Base-by-base conservation (phyloP, 495 filamentous ascomycete genomes). In the Elaphomyces granulatus region DNA sequence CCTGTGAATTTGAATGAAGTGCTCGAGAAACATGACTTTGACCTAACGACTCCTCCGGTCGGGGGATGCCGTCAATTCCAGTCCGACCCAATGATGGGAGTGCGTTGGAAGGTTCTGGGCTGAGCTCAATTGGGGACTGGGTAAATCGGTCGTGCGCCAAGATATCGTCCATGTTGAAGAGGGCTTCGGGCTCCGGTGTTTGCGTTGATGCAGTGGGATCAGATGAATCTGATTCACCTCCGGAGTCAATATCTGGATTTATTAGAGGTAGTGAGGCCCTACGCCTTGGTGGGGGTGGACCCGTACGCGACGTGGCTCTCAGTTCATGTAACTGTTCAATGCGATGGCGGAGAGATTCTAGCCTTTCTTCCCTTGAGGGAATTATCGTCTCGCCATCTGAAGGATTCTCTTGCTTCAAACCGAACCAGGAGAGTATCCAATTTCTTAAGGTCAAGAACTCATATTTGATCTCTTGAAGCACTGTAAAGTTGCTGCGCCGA, bases 61-160 rank as follows among this genome's bases (percentile, higher is more conserved):
- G 8, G n/a, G 20, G 12, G 26, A 32, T 32, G 9, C 20, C 33
- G 2, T 45, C 37, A 26, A 46, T 48, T 33, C 45, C 58, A 33
- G 54, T 46, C 23, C 45, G 50, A 34, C 51, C 48, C 33, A 55
- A 33, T 17, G 57, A 52, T 14, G 55, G 40, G 36, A 59, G 46
- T 32, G 50, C 58, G 10, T 59, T 49, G 18, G 57, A 53, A 31
- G 48, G 54, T 14, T 54, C 53, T 21, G 41, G 54, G 34, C 53
- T 61, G 48, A 62, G 62, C 44, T 61, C 55, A 8, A 47, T 54
- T 9, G 56, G 63, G 3, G 61, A 64, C 17, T 62, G 58, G 32
- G 59, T 56, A 16, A 63, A 54, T 10, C 53, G 61, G 39, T 52
- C 60, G 39, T 60, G 54, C 31, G 55, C 50, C 16, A 67, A 45